Conservation (phyloP, 1,284 basidiomycete species). For the Austroboletus niveus region DNA sequence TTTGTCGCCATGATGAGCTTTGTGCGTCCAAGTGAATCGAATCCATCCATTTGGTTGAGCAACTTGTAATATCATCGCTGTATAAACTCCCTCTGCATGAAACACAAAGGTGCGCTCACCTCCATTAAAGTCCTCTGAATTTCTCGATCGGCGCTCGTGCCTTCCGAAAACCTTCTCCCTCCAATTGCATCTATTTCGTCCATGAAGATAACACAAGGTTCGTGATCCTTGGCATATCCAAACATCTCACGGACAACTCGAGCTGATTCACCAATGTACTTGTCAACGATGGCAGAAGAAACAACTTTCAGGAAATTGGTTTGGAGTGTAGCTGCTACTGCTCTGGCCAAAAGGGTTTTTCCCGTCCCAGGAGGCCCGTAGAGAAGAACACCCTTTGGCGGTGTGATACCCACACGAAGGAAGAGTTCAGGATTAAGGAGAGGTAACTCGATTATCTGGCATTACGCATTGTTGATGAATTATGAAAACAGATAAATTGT, state of each 20-base stretch:
- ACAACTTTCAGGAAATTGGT: constrained; percentile 99
- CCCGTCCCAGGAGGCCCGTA: constrained; percentile 95
- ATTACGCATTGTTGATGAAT: not conserved
- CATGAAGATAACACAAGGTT: constrained; percentile 99
- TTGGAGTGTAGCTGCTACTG: constrained; percentile 93
- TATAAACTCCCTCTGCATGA: not conserved
- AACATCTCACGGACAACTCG: constrained; percentile 98
- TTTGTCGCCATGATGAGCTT: constrained; percentile 99
- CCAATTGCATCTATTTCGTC: constrained; percentile 99
- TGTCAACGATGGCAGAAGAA: constrained; percentile 99
- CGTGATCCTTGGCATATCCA: constrained; percentile 94
- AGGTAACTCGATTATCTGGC: constrained; percentile 91
- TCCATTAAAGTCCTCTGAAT: constrained; percentile 99
- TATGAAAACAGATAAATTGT: not conserved
- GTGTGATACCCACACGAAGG: constrained; percentile 92
- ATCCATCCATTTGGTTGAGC: constrained; percentile 99
- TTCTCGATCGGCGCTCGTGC: constrained; percentile 97
- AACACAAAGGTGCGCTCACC: constrained; percentile 42
- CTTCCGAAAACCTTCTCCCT: constrained; percentile 95
- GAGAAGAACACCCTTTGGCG: constrained; percentile 90
- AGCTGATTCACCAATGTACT: constrained; percentile 98
- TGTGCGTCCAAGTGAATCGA: constrained; percentile 93
- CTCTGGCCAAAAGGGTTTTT: constrained; percentile 93
- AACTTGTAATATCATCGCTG: constrained; percentile 50
- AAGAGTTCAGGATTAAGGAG: constrained; percentile 96